Evolutionary conservation across 495 filamentous ascomycete species (phyloP), one percentile per base, ranked within the genome.

Genomic region (Neurospora sublineolata): DNA sequence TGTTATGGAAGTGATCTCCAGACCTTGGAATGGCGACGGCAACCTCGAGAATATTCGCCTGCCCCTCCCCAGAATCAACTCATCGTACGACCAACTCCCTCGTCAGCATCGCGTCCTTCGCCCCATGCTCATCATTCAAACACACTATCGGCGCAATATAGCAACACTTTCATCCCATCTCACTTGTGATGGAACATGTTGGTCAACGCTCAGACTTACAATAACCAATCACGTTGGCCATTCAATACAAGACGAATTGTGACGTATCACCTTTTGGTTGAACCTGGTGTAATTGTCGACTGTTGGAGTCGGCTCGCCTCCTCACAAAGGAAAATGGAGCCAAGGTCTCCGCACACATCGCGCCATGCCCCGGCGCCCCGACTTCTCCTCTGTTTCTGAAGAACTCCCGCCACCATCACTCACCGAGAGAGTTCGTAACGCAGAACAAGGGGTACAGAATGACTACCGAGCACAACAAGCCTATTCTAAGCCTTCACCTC

Each of bases 41-140:
- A 64, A 33, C 52, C 52, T 64, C 52, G 27, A 64, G 52, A 64
- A 64, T 64, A 18, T 64, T 64, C 52, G 52, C 52, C 6, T 9
- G 52, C 52, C 52, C 27, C 52, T 64, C 27, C 6, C 12, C 12
- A 27, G 11, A 2, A 30, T 71, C 42, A 67, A 36, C 41, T 37
- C 42, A 68, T 60, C 23, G 38, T 27, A 40, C 38, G 71, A 52
- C 68, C 39, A 58, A 60, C 18, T 18, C 41, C 46, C 70, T 58
- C 27, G 70, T 46, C 58, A 64, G 40, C 70, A 36, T 41, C 64
- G 33, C 64, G 23, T 72, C 72, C 73, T 70, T 71, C 71, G 37
- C 72, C 70, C 67, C 68, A n/a, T 42, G 2, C 37, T 37, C n/a
- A n/a, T n/a, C n/a, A n/a, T 27, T 39, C 4, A 39, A 41, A 12